Conservation (phyloP, 495 filamentous ascomycete genomes). For the Penicillium coffeae region DNA sequence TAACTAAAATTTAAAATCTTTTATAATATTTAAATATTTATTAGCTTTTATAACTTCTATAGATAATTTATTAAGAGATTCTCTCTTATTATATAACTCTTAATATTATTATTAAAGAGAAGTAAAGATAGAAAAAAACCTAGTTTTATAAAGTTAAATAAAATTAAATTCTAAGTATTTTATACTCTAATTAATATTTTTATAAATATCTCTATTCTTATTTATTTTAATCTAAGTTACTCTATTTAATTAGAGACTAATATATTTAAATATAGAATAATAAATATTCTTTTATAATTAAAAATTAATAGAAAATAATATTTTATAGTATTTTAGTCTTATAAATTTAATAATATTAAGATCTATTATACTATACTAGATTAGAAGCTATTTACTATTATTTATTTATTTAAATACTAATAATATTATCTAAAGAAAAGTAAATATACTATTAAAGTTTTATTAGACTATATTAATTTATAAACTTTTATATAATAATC, state of each 20-base stretch:
- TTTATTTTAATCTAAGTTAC: not conserved
- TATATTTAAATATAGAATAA: too few relatives aligned
- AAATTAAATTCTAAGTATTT: not conserved
- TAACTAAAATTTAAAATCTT: not conserved
- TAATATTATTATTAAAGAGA: not conserved
- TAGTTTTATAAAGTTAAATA: not conserved
- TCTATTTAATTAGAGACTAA: not conserved
- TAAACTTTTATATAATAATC: not conserved
- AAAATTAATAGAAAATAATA: not conserved
- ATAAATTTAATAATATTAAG: not conserved
- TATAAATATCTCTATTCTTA: not conserved
- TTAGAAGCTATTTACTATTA: slow-evolving; percentile 1
- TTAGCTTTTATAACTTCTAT: slow-evolving; percentile 3
- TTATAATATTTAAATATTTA: slow-evolving; percentile 1
- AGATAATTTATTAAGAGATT: not conserved
- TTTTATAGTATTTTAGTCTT: not conserved
- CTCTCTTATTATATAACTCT: not conserved
- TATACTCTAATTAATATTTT: not conserved
- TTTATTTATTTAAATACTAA: slow-evolving; percentile 2
- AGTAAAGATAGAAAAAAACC: slow-evolving; percentile 2
- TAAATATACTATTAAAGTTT: not conserved
- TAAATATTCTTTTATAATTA: not conserved
- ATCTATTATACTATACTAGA: slow-evolving; percentile 1
- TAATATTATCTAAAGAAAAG: not conserved
- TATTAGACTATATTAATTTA: not conserved